phyloP scores from a whole-genome alignment of 306 rosid species.

The Calophaca sinica region DNA sequence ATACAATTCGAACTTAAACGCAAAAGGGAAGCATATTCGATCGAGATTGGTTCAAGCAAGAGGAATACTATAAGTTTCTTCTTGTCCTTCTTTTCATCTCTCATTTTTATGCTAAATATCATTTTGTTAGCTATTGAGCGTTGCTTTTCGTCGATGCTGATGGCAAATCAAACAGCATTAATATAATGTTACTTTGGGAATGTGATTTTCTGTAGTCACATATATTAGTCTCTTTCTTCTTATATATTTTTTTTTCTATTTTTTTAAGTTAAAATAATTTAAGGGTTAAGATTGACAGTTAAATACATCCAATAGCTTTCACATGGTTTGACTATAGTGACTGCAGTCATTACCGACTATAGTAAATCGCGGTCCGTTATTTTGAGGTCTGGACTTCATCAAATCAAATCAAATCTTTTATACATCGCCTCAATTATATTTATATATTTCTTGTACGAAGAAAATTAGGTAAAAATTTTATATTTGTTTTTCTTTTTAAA shows the following conservation, averaged over 20 bases:
- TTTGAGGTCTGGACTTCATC: constrained; percentile 3
- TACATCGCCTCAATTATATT: not conserved
- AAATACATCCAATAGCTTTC: too few species aligned
- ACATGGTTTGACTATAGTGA: too few species aligned
- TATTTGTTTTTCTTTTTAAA: too few species aligned
- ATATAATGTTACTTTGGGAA: too few species aligned
- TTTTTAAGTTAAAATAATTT: too few species aligned
- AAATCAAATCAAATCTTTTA: not conserved
- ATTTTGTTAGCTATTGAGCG: not conserved
- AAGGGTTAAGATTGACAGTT: too few species aligned
- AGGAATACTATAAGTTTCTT: constrained; percentile 38
- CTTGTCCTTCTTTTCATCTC: constrained; percentile 9
- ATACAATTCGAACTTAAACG: constrained; percentile 37
- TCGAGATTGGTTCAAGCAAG: constrained; percentile 36
- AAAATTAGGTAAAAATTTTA: too few species aligned
- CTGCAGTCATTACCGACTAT: too few species aligned
- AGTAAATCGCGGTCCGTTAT: not conserved
- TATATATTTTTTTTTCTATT: too few species aligned
- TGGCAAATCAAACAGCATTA: constrained; percentile 16
- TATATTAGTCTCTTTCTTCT: too few species aligned
- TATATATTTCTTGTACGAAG: too few species aligned
- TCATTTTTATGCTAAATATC: constrained; percentile 28
- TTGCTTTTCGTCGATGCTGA: constrained; percentile 33
- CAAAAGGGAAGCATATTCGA: constrained; percentile 50
- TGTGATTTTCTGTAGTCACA: too few species aligned